A percentile compares a stretch with the other conserved stretches of the same genome.
These are phyloP conservation scores for Cryptococcus sp. DNA, from an alignment of 1,284 basidiomycete species.

Conservation along the genomic window DNA sequence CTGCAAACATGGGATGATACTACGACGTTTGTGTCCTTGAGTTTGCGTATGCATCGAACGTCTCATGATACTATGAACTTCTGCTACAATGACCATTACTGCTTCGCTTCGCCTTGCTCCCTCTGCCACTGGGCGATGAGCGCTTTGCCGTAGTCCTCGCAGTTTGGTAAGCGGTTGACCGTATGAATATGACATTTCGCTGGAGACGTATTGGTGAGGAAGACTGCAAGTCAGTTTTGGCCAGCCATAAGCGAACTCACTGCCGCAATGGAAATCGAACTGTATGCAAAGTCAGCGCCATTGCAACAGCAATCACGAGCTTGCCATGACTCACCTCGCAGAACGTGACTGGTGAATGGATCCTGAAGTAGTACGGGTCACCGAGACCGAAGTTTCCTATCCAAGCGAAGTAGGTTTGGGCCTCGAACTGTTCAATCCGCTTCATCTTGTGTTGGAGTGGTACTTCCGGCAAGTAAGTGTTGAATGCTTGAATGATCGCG, in stretches of 20 bases:
- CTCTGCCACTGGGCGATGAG: conserved; percentile 32
- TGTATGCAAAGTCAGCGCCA: conserved; percentile 1
- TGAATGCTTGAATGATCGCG: conserved; percentile 44
- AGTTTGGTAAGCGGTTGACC: conserved; percentile 46
- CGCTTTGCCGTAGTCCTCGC: conserved; percentile 48
- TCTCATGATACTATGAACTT: no score
- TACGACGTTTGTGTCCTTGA: no score
- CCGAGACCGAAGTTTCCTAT: conserved; percentile 44
- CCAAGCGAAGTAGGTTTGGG: conserved; percentile 49
- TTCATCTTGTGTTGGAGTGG: conserved; percentile 35
- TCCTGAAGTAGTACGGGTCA: conserved; percentile 51
- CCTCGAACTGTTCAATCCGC: conserved; percentile 27
- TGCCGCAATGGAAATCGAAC: conserved; percentile 52
- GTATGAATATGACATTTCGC: conserved; percentile 53
- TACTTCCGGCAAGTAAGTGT: conserved; percentile 42
- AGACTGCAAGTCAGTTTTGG: conserved; percentile 27
- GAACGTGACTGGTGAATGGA: conserved; percentile 47
- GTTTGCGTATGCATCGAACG: no score
- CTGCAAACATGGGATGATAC: no score
- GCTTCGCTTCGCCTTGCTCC: conserved; percentile 8
- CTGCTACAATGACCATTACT: neutral
- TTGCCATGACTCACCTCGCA: conserved; percentile 33
- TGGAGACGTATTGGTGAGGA: conserved; percentile 50
- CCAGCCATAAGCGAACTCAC: conserved; percentile 23
- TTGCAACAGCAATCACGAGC: neutral